phyloP scores from a whole-genome alignment of 2,329 filamentous ascomycete species.

The Fusarium albosuccineum region DNA sequence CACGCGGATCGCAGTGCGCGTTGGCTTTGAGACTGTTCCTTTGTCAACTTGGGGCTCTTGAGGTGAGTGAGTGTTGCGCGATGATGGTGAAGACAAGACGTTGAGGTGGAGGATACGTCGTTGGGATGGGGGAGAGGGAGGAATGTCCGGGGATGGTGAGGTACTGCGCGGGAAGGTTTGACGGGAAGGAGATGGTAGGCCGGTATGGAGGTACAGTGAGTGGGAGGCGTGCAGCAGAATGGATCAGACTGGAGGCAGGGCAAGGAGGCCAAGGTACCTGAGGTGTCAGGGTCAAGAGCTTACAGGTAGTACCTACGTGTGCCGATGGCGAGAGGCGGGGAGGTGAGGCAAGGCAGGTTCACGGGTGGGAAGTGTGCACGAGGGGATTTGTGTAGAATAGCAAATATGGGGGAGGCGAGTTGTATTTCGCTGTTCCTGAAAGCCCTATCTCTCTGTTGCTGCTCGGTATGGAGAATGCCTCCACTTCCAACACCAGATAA shows the following conservation, averaged over 20 bases:
- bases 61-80: slow-evolving; percentile 27
- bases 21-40: slow-evolving; percentile 24
- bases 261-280: slow-evolving; percentile 22
- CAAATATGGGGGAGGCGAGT: slow-evolving; percentile 35
- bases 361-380: slow-evolving; percentile 15
- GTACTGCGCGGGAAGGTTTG: slow-evolving; percentile 26
- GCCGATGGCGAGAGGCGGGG: background rate
- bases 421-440: slow-evolving; percentile 31
- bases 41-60: slow-evolving; percentile 25
- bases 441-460: slow-evolving; percentile 31
- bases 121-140: slow-evolving; percentile 13
- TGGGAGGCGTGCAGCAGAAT: background rate
- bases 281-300: slow-evolving; percentile 13
- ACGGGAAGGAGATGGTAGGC: background rate
- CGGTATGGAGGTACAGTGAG: background rate
- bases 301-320: background rate
- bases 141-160: slow-evolving; percentile 32
- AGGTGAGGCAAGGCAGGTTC: slow-evolving; percentile 8
- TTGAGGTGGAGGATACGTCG: slow-evolving; percentile 25
- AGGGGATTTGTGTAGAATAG: slow-evolving; percentile 11
- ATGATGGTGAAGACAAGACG: slow-evolving; percentile 29
- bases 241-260: slow-evolving; percentile 3
- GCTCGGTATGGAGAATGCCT: slow-evolving; percentile 34
- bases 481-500: slow-evolving; percentile 36
- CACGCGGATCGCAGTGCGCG: slow-evolving; percentile 19